These are phyloP conservation scores for Starmerella etchellsii DNA, from an alignment of 805 yeast genomes.

Conservation along the genomic window DNA sequence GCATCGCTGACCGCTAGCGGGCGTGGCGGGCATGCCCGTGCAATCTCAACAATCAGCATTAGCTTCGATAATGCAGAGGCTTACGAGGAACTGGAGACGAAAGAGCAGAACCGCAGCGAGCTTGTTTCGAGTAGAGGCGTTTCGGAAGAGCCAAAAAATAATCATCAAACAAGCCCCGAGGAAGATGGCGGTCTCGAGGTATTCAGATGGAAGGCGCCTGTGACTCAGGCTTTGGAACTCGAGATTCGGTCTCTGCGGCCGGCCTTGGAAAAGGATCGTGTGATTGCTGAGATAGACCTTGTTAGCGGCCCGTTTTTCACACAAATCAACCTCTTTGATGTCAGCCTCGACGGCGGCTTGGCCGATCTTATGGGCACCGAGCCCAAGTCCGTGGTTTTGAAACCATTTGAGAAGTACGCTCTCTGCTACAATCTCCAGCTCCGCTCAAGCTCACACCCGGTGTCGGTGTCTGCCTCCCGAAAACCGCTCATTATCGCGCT, in stretches of 20 bases:
- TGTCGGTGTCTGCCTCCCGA: constrained; percentile 8
- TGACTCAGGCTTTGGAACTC: constrained; percentile 18
- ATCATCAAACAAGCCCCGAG: background rate
- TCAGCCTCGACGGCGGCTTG: constrained; percentile 17
- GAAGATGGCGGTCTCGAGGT: constrained; percentile 7
- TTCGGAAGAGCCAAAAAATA: background rate
- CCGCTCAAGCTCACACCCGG: constrained; percentile 9
- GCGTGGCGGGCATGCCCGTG: constrained; percentile 3
- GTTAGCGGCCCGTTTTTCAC: constrained; percentile 11
- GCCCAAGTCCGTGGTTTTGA: constrained; percentile 12
- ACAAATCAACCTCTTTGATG: constrained; percentile 4
- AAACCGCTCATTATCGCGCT: constrained; percentile 11
- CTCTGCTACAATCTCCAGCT: constrained; percentile 16
- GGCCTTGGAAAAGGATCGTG: constrained; percentile 19
- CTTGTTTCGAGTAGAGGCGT: background rate
- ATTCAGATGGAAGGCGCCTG: constrained; percentile 13
- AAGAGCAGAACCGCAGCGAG: background rate
- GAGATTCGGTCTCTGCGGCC: constrained; percentile 21
- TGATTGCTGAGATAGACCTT: constrained; percentile 20
- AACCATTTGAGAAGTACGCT: constrained; percentile 12
- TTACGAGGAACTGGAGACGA: background rate
- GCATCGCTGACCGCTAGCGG: background rate
- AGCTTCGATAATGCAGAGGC: background rate
- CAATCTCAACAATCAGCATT: constrained; percentile 1
- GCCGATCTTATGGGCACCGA: constrained; percentile 13